phyloP scores from a whole-genome alignment of 768 basidiomycete species.

The Amanita exitialis region DNA sequence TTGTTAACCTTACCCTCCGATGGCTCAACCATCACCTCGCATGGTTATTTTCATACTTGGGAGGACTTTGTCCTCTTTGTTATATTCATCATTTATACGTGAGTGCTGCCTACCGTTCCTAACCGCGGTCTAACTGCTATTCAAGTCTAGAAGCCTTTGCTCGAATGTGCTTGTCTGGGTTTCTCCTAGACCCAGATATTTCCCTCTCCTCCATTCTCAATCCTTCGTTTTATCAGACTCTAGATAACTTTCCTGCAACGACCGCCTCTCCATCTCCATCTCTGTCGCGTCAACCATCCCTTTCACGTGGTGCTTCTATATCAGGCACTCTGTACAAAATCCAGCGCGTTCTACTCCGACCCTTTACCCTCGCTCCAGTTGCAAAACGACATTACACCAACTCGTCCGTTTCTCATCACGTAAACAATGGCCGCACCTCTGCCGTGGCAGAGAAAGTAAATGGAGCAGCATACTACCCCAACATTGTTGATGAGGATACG shows the following conservation, averaged over 20 bases:
- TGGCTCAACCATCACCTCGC: slow-evolving; percentile 29
- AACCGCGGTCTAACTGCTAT: background rate
- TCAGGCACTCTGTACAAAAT: slow-evolving; percentile 34
- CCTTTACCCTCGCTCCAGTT: slow-evolving; percentile 36
- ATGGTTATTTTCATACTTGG: slow-evolving; percentile 83
- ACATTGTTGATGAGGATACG: slow-evolving; percentile 33
- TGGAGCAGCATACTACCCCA: slow-evolving; percentile 36
- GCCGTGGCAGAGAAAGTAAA: background rate
- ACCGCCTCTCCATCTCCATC: slow-evolving; percentile 18
- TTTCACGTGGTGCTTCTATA: slow-evolving; percentile 35
- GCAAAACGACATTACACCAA: slow-evolving; percentile 18
- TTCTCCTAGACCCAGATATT: slow-evolving; percentile 78
- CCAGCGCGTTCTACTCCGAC: slow-evolving; percentile 37
- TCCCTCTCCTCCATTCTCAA: slow-evolving; percentile 37
- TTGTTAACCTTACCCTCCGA: slow-evolving; percentile 43
- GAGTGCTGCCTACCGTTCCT: slow-evolving; percentile 18
- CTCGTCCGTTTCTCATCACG: slow-evolving; percentile 6
- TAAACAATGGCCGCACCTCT: slow-evolving; percentile 1
- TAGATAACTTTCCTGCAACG: slow-evolving; percentile 18
- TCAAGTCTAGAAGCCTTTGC: slow-evolving; percentile 74
- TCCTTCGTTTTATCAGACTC: slow-evolving; percentile 20
- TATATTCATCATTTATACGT: slow-evolving; percentile 84
- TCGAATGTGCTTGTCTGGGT: slow-evolving; percentile 82
- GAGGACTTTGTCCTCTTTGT: slow-evolving; percentile 82
- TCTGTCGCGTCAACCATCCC: slow-evolving; percentile 23